phyloP scores from a whole-genome alignment of 768 basidiomycete species.

The Suillus clintonianus region DNA sequence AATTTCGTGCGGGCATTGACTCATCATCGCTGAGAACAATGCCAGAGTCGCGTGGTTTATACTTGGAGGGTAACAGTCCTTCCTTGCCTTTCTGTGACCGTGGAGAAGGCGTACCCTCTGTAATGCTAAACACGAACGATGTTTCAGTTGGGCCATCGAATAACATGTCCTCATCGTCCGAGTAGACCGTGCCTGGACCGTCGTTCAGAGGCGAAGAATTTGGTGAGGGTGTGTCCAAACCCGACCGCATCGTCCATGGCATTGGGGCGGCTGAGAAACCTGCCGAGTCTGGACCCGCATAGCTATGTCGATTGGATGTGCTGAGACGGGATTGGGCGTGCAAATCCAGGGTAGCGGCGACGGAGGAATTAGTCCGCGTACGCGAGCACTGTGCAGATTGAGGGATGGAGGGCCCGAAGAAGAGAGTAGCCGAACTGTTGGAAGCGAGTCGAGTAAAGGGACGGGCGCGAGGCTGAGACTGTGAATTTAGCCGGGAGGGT shows the following conservation, averaged over 20 bases:
- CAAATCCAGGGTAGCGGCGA: slow-evolving; percentile 8
- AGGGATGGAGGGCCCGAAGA: slow-evolving; percentile 57
- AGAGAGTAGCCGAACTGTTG: slow-evolving; percentile 57
- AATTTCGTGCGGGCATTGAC: slow-evolving; percentile 54
- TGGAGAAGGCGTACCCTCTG: slow-evolving; percentile 59
- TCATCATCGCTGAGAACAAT: slow-evolving; percentile 66
- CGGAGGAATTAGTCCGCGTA: slow-evolving; percentile 21
- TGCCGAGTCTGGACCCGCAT: slow-evolving; percentile 51
- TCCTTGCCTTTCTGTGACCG: slow-evolving; percentile 35
- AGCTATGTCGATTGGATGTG: slow-evolving; percentile 60
- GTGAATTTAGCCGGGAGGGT: background rate
- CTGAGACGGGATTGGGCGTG: slow-evolving; percentile 27
- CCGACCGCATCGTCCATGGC: slow-evolving; percentile 40
- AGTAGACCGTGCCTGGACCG: slow-evolving; percentile 28
- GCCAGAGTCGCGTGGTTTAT: slow-evolving; percentile 69
- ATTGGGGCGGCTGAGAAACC: slow-evolving; percentile 20
- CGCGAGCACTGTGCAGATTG: slow-evolving; percentile 24
- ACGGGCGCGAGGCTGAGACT: slow-evolving; percentile 30
- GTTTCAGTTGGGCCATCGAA: slow-evolving; percentile 50
- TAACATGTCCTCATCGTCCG: slow-evolving; percentile 59
- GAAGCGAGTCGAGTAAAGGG: slow-evolving; percentile 55
- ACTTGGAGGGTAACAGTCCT: slow-evolving; percentile 60
- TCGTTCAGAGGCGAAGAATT: slow-evolving; percentile 46
- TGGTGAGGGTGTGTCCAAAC: slow-evolving; percentile 45
- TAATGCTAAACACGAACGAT: slow-evolving; percentile 60